Base-by-base conservation (phyloP, 2,329 filamentous ascomycete genomes). In the Curvularia lunata region DNA sequence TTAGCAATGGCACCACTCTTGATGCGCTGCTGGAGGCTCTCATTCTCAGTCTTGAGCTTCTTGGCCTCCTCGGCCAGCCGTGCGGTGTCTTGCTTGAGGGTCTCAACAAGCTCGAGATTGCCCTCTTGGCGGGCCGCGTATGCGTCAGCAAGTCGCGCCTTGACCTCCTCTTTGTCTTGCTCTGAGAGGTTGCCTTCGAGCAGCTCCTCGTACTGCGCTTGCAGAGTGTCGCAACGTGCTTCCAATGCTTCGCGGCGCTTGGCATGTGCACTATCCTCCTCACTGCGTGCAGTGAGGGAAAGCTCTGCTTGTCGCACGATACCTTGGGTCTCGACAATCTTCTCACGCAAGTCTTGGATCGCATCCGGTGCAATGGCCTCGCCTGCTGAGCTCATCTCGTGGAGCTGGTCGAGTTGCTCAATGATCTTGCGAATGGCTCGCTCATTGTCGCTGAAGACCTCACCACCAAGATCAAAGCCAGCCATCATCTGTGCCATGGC, bases 401-500 rank as follows among this genome's bases (percentile, higher is more conserved):
- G 85, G 41, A 98, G 82, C 12, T 85, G 81, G 67, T 97, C 92
- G 28, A 98, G 83, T 69, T 91, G 89, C 67, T 92, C 87, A 67
- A 98, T 94, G 62, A 92, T 89, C 62, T 90, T 87, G 58, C 91
- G 87, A 57, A 99, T 91, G 49, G 87, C 88, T 63, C 89, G 86
- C 77, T 99, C 95, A 68, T 97, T 97, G 57, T 95, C 91, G 66
- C 92, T 97, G 76, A 98, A 96, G 30, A 96, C 88, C 56, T 97
- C 93, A 48, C 90, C 89, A 43, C 92, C 94, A 32, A 99, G 86
- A 72, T 99, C 94, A 70, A 99, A 98, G 3, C 94, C 92, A 58
- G 95, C 95, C 94, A 99, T 97, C 95, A 99, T 99, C 84, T 97
- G 91, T 42, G 95, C 95, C 95, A 99, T 99, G 80, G 96, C 95